Conservation (phyloP, 176 grass and related monocot genomes). For the Lolium multiflorum region DNA sequence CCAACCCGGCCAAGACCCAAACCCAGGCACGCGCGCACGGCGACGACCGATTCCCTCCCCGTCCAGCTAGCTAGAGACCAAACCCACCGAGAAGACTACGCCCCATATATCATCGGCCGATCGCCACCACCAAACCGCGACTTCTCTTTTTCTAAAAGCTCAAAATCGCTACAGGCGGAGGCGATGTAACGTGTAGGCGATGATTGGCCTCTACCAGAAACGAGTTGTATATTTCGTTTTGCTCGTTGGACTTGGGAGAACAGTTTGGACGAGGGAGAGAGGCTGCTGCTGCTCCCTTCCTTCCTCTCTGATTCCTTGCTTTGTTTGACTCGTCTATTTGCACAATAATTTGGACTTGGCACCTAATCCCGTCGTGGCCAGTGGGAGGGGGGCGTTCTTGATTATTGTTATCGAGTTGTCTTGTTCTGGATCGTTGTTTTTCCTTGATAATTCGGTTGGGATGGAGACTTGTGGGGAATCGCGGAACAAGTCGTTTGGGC, state of each 20-base stretch:
- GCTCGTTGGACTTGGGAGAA: slow-evolving; percentile 13
- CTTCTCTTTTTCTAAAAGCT: neutral
- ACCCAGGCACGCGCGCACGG: neutral
- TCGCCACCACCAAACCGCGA: neutral
- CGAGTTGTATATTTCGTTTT: slow-evolving; percentile 19
- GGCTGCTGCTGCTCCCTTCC: slow-evolving; percentile 28
- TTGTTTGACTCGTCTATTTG: slow-evolving; percentile 41
- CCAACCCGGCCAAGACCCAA: neutral
- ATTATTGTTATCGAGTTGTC: neutral
- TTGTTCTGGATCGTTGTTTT: neutral
- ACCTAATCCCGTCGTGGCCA: slow-evolving; percentile 51
- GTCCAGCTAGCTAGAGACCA: neutral
- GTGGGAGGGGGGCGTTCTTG: neutral
- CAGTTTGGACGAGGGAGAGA: neutral
- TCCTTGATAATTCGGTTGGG: slow-evolving; percentile 3
- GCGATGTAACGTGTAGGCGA: slow-evolving; percentile 40
- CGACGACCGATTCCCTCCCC: slow-evolving; percentile 22
- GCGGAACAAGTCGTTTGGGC: slow-evolving; percentile 34
- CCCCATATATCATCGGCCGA: slow-evolving; percentile 10
- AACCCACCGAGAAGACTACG: neutral
- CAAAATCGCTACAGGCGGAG: slow-evolving; percentile 5
- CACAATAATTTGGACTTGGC: slow-evolving; percentile 32
- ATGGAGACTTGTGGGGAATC: slow-evolving; percentile 18
- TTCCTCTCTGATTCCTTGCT: neutral
- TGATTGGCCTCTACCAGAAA: slow-evolving; percentile 34